Evolutionary conservation across 2,329 filamentous ascomycete genomes (phyloP).

Genomic region (Lachnellula occidentalis): DNA sequence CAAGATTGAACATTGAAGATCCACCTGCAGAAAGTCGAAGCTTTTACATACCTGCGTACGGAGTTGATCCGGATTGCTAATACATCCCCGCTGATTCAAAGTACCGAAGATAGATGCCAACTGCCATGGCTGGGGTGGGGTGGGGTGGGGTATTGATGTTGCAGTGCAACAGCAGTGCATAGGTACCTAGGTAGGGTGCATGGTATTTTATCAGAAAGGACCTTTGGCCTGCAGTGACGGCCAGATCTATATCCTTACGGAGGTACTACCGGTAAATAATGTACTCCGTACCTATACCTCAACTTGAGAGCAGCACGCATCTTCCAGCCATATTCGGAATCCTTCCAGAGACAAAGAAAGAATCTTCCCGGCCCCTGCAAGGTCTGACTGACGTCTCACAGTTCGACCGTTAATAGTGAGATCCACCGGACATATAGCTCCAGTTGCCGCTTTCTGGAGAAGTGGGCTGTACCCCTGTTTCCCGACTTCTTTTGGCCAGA

Average conservation of each 20-base stretch:
- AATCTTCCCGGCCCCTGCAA: not conserved
- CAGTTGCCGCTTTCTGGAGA: not conserved
- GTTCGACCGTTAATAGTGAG: not conserved
- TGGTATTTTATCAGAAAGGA: no score
- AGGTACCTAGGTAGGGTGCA: no score
- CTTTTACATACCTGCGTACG: no score
- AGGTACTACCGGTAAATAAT: not conserved
- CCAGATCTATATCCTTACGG: no score
- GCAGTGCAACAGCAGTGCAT: no score
- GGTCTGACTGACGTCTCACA: not conserved
- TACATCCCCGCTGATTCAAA: no score
- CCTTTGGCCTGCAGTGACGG: no score
- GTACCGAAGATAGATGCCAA: no score
- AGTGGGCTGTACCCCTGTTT: constrained; percentile 2
- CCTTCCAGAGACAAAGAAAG: not conserved
- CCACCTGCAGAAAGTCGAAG: not conserved
- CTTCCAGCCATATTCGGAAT: not conserved
- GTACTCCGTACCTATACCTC: no score
- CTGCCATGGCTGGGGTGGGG: no score
- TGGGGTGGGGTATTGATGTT: no score
- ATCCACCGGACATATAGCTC: not conserved
- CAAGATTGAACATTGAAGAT: not conserved
- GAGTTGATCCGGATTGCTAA: not conserved
- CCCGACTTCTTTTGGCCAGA: not conserved
- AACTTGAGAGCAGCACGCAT: not conserved